Conservation (phyloP, 2,329 filamentous ascomycete species). For the Apiospora hydei region DNA sequence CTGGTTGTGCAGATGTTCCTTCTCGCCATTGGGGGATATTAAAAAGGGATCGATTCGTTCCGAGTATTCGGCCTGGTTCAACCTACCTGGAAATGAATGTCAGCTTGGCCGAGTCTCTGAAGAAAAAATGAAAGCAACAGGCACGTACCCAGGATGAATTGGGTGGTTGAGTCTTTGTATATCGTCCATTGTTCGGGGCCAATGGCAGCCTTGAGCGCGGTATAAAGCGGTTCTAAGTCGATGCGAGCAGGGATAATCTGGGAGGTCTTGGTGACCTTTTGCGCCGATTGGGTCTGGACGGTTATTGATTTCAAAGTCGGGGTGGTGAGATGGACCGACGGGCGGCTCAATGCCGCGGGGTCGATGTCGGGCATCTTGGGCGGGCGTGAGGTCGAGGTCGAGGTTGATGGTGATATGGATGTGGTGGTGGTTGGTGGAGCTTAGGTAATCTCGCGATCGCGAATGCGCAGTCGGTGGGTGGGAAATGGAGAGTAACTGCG, state of each 20-base stretch:
- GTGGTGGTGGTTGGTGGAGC: constrained; percentile 12
- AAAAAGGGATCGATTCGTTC: constrained; percentile 67
- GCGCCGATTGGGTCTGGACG: constrained; percentile 55
- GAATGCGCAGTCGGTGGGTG: constrained; percentile 22
- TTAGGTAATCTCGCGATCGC: constrained; percentile 31
- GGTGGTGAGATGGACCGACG: constrained; percentile 63
- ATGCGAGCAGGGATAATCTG: constrained; percentile 71
- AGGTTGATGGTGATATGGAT: constrained; percentile 18
- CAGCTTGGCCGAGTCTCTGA: constrained; percentile 18
- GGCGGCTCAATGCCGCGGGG: constrained; percentile 72
- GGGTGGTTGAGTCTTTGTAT: constrained; percentile 69
- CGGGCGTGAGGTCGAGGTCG: constrained; percentile 19
- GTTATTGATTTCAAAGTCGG: constrained; percentile 67
- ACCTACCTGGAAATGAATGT: constrained; percentile 55
- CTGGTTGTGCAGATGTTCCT: constrained; percentile 71
- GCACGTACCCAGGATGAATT: constrained; percentile 67
- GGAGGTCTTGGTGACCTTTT: constrained; percentile 65
- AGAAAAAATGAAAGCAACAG: constrained; percentile 16
- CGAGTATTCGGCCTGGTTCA: constrained; percentile 69
- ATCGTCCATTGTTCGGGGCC: constrained; percentile 67
- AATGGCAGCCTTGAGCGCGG: constrained; percentile 65
- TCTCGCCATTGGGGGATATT: constrained; percentile 62
- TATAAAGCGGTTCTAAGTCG: constrained; percentile 71
- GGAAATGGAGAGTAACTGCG: constrained; percentile 14
- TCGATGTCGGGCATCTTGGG: constrained; percentile 72